Conservation (phyloP, 1,284 basidiomycete genomes). For the Tremellales sp. region DNA sequence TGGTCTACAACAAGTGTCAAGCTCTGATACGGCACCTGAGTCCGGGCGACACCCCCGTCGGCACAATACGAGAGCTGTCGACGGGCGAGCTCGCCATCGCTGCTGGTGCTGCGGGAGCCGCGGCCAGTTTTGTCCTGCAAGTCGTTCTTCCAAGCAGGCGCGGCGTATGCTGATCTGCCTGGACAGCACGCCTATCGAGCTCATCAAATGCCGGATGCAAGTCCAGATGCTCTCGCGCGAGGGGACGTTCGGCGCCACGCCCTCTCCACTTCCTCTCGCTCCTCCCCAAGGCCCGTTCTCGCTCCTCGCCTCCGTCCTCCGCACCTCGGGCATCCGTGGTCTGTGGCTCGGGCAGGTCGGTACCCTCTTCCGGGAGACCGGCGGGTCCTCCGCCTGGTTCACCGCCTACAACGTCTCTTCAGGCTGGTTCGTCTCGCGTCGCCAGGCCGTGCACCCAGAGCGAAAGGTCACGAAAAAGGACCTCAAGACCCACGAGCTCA, state of each 20-base stretch:
- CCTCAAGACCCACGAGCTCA: slow-evolving; percentile 73
- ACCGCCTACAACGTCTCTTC: slow-evolving; percentile 73
- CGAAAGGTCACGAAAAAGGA: slow-evolving; percentile 52
- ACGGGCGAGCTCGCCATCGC: slow-evolving; percentile 68
- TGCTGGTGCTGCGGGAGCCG: slow-evolving; percentile 73
- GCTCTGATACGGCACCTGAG: slow-evolving; percentile 53
- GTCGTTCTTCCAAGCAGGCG: slow-evolving; percentile 34
- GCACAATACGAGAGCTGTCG: slow-evolving; percentile 50
- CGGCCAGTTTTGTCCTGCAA: slow-evolving; percentile 75
- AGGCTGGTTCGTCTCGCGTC: slow-evolving; percentile 55
- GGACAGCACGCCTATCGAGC: slow-evolving; percentile 76
- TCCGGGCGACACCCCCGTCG: slow-evolving; percentile 12
- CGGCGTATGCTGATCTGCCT: neutral
- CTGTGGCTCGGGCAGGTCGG: slow-evolving; percentile 86
- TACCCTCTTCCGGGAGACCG: slow-evolving; percentile 80
- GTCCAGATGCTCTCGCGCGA: slow-evolving; percentile 72
- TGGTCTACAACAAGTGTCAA: slow-evolving; percentile 81
- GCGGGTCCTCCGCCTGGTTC: slow-evolving; percentile 85
- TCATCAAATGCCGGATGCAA: slow-evolving; percentile 94
- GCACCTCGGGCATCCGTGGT: slow-evolving; percentile 64
- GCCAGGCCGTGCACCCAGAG: slow-evolving; percentile 18
- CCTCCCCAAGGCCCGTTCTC: slow-evolving; percentile 63
- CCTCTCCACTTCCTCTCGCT: slow-evolving; percentile 16
- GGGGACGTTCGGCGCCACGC: slow-evolving; percentile 27
- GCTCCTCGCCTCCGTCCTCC: slow-evolving; percentile 63